A percentile compares a stretch with the other conserved stretches of the same genome.
Evolutionary conservation across 306 rosid species (phyloP).

Genomic region (Canavalia gladiata): DNA sequence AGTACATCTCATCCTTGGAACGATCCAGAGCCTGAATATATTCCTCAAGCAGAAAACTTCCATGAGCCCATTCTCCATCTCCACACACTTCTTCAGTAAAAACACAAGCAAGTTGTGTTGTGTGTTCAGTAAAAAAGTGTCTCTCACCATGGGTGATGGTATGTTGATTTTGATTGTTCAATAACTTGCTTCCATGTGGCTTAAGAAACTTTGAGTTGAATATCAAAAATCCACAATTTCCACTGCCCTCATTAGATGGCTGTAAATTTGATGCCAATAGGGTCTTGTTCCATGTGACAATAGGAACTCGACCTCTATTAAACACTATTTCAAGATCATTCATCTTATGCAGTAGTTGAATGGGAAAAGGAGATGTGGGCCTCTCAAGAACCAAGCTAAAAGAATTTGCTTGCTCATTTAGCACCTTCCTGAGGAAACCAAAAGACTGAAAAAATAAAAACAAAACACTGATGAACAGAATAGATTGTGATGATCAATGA

Average conservation of each 20-base stretch:
- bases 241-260: conserved; percentile 62
- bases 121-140: conserved; percentile 52
- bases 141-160: conserved; percentile 62
- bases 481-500: conserved; percentile 45
- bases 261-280: conserved; percentile 72
- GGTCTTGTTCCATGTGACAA: conserved; percentile 80
- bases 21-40: conserved; percentile 84
- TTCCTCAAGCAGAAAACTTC: conserved; percentile 90
- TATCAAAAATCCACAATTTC: conserved; percentile 73
- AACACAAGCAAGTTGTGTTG: conserved; percentile 66
- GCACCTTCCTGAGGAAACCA: conserved; percentile 61
- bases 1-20: conserved; percentile 83
- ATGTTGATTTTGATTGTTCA: conserved; percentile 63
- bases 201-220: conserved; percentile 82
- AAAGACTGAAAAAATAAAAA: conserved; percentile 69
- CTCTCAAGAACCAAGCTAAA: conserved; percentile 69
- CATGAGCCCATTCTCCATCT: conserved; percentile 92
- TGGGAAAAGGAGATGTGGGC: conserved; percentile 59
- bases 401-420: conserved; percentile 60
- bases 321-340: conserved; percentile 72
- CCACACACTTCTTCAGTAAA: conserved; percentile 80
- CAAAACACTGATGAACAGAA: conserved; percentile 66
- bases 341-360: conserved; percentile 59
- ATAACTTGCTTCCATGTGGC: conserved; percentile 65
- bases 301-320: conserved; percentile 85